phyloP scores from a whole-genome alignment of 2,329 filamentous ascomycete species.

The Aspergillus ruber region DNA sequence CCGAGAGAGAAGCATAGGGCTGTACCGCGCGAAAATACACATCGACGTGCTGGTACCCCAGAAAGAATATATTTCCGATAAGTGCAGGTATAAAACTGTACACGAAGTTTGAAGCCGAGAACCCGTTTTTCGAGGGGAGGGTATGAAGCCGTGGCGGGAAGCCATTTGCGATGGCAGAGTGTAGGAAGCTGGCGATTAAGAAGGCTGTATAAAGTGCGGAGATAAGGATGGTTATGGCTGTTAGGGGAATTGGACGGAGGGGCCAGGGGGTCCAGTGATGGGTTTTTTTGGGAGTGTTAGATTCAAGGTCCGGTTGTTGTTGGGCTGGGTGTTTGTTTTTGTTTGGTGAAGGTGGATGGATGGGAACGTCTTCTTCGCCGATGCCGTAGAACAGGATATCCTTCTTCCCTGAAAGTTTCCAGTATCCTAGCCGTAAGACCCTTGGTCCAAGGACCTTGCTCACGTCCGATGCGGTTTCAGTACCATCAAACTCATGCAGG shows the following conservation, averaged over 20 bases:
- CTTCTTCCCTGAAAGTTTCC: constrained; percentile 59
- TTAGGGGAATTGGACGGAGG: constrained; percentile 51
- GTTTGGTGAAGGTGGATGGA: constrained; percentile 39
- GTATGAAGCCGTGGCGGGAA: constrained; percentile 65
- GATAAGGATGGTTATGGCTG: constrained; percentile 56
- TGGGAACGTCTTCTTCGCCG: constrained; percentile 55
- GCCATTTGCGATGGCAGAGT: constrained; percentile 58
- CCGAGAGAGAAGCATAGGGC: constrained; percentile 52
- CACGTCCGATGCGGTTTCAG: constrained; percentile 51
- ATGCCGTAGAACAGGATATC: constrained; percentile 72
- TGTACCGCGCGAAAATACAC: constrained; percentile 54
- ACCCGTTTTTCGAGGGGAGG: constrained; percentile 56
- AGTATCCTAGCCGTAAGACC: constrained; percentile 75
- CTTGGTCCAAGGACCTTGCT: constrained; percentile 49
- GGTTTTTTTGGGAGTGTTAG: constrained; percentile 34
- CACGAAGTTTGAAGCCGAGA: constrained; percentile 81
- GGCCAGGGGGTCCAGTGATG: constrained; percentile 72
- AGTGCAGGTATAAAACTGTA: constrained; percentile 61
- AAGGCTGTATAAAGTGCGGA: constrained; percentile 62
- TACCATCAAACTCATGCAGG: constrained; percentile 63
- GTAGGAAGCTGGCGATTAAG: constrained; percentile 71
- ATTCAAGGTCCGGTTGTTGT: constrained; percentile 32
- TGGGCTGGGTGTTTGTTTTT: constrained; percentile 21
- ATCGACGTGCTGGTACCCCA: constrained; percentile 55
- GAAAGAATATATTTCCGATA: constrained; percentile 54